Base-by-base conservation (phyloP, 73 alveolate species). In the Symbiodinium natans region DNA sequence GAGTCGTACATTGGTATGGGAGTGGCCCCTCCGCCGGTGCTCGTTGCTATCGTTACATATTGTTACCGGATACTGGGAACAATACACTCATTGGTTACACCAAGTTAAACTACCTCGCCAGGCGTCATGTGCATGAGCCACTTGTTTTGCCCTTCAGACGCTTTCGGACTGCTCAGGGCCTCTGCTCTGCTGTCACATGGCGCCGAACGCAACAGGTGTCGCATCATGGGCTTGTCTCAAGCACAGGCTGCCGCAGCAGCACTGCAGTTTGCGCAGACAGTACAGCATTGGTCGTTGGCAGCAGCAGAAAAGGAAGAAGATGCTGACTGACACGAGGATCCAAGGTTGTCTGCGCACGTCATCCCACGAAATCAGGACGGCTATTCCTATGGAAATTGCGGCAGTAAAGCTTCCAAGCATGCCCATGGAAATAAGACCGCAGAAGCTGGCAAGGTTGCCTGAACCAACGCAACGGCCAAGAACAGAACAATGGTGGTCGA, bases 401-500 rank as follows among this genome's bases (percentile, higher is more conserved):
- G 40, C 40, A 25, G 94, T 87, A 2, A 87, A 29, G 41, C 38
- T 68, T 38, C 97, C 97, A 41, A 42, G 34, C 56, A 39, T 19
- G 36, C 93, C 86, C 25, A 83, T n/a, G 13, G 19, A 39, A 36
- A 94, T 85, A 23, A 87, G 63, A 38, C 94, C 94, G 42, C 68
- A 87, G 83, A 94, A 94, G 92, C n/a, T 83, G 25, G 77, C 77
- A 4, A 54, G 31, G 56, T 94, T 94, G 74, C 94, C 94, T 7
- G 82, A 43, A 3, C 92, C 96, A 2, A 83, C 56, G 89, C 99
- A 94, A 9, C 88, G 54, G 25, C 93, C 93, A 23, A 94, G 34
- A 25, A 77, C 85, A 2, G 89, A 33, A 31, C 99, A 94, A 87
- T 56, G 99, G 75, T 99, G 94, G 83, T 88, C 99, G 41, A 99